Base-by-base conservation (phyloP, 2,329 filamentous ascomycete species). In the Blastomyces silverae region DNA sequence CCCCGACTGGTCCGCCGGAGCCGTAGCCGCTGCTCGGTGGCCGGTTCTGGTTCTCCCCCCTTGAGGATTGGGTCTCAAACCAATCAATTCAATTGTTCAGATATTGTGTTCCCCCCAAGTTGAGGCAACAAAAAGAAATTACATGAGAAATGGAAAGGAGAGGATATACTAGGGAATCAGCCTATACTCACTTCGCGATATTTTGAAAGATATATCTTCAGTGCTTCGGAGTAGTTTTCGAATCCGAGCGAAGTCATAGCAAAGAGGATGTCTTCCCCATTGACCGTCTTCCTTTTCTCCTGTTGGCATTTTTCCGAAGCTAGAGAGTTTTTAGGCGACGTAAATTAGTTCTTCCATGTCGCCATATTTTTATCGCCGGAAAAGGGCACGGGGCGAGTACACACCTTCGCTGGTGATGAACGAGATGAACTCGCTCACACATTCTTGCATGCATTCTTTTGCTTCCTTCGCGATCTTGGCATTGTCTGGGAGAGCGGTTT, bases 401-500 rank as follows among this genome's bases (percentile, higher is more conserved):
- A 75, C 78, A 96, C 94, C 94, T 84, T 99, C 94, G 78, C 93
- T 97, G 46, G 94, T 99, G 76, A 99, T 97, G 83, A 99, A 99
- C 7, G 91, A 96, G 82, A 99, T 99, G 79, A 99, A 99, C 80
- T 99, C 94, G 87, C 92, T 97, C 66, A 99, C 94, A 75, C 94
- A 99, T 79, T 99, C 94, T 79, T 99, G 94, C 94, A 99, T 97
- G 80, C 94, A 99, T 77, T 99, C 94, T 79, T 99, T 99, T 64
- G 94, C 94, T 77, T 99, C 94, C 77, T 99, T 99, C 66, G 92
- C 92, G 67, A 99, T 99, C 80, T 99, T 99, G 71, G 94, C 94
- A 75, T 99, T 99, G 70, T 99, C 94, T 62, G 94, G 94, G 60
- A 99, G 84, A 7, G 94, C 94, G 72, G 92, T 89, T 79, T 99